A percentile compares a stretch with the other conserved stretches of the same genome.
Evolutionary conservation across 2,329 filamentous ascomycete species (phyloP).

Genomic region (Hymenoscyphus occultus): DNA sequence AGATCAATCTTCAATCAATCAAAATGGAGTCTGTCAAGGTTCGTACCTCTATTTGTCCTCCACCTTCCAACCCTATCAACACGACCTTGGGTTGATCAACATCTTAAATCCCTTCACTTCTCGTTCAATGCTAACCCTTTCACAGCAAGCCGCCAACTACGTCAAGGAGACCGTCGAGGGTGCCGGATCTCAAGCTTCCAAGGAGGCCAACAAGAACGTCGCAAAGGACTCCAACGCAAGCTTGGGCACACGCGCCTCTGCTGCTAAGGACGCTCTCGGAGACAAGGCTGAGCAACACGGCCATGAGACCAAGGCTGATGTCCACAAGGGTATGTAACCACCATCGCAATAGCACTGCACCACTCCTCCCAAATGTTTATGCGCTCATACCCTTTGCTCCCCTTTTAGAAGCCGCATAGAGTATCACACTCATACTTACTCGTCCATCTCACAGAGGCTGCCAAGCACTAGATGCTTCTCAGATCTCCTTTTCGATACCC

Average conservation of each 20-base stretch:
- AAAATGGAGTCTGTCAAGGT: conserved; percentile 39
- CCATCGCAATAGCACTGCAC: not conserved
- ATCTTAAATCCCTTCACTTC: not conserved
- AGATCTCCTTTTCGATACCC: not conserved
- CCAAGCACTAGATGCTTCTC: conserved; percentile 35
- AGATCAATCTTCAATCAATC: conserved; percentile 27
- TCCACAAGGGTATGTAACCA: conserved; percentile 44
- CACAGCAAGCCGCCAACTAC: conserved; percentile 53
- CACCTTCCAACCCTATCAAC: not conserved
- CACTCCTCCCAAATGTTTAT: not conserved
- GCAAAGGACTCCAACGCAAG: conserved; percentile 50
- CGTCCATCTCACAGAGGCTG: conserved; percentile 30
- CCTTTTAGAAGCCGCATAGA: not conserved
- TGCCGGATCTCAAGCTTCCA: conserved; percentile 46
- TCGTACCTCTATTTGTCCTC: conserved; percentile 14
- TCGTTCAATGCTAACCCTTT: conserved; percentile 3
- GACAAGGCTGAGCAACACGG: conserved; percentile 53
- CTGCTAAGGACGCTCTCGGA: conserved; percentile 48
- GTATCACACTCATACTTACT: not conserved
- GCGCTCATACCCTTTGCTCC: not conserved
- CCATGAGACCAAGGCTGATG: conserved; percentile 48
- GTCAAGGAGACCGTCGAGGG: conserved; percentile 53
- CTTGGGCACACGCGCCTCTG: conserved; percentile 46
- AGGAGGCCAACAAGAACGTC: conserved; percentile 57
- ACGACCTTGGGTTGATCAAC: not conserved